Conservation (phyloP, 164 flowering plant genomes). For the Tetrastigma voinierianum region DNA sequence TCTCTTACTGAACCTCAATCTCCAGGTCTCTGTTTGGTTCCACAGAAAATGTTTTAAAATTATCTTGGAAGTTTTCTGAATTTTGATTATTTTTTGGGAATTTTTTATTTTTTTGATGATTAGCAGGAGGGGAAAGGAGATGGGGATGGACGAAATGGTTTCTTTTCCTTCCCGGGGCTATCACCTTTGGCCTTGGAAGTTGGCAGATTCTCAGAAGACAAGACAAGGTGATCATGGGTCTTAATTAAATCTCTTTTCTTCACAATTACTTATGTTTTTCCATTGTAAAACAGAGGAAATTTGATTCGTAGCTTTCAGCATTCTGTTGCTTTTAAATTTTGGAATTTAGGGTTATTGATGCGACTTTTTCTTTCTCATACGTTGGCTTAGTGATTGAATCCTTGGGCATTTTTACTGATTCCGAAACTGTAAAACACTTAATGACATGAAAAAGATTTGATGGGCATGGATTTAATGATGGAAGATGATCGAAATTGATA, state of each 20-base stretch:
- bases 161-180: conserved; percentile 83
- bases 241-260: not conserved
- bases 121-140: conserved; percentile 32
- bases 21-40: conserved; percentile 4
- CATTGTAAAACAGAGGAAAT: too few species aligned
- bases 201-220: conserved; percentile 89
- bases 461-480: too few species aligned
- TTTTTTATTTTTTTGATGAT: conserved; percentile 2
- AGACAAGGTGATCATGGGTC: conserved; percentile 48
- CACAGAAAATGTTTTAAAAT: conserved; percentile 10
- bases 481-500: too few species aligned
- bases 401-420: too few species aligned
- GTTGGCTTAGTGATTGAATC: too few species aligned
- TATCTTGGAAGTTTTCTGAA: not conserved
- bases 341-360: not conserved
- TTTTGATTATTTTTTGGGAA: too few species aligned
- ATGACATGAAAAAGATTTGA: too few species aligned
- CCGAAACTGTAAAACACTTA: too few species aligned
- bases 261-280: not conserved
- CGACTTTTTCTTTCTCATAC: too few species aligned
- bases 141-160: conserved; percentile 68
- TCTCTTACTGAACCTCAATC: conserved; percentile 20
- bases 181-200: conserved; percentile 91
- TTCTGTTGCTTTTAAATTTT: not conserved
- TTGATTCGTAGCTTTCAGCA: not conserved